Evolutionary conservation across 2,329 filamentous ascomycete species (phyloP), one percentile per base, ranked within the genome.

Genomic region (Pestalotiopsis sp.): DNA sequence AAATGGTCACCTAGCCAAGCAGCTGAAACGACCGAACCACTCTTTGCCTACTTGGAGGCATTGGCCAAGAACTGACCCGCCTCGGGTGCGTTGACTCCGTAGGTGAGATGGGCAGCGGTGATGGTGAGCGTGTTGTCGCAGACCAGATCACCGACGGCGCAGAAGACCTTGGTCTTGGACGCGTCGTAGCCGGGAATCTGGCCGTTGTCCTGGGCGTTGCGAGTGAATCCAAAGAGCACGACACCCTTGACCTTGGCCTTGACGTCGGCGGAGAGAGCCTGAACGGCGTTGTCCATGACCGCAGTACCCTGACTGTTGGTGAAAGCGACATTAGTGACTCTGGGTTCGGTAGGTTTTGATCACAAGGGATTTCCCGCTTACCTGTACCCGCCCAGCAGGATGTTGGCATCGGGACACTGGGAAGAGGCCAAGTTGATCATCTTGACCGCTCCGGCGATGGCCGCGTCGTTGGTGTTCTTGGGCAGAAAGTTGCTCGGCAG

Each of bases 81-180:
- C 20, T 66, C 72, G 1, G 14, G 58, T 7, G 73, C 70, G 59
- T 76, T 67, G 11, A 23, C 39, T 6, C 70, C 71, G 70, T 83
- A 83, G 68, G 80, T 76, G 67, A 81, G 74, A 65, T 83, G 81
- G 4, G 78, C 74, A 0, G 78, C 74, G 49, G 76, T 77, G 12
- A 82, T 77, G 36, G 72, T 74, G 12, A 83, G 74, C 1, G 73
- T 77, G 63, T 81, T 79, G 3, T 68, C 69, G 74, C 81, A 83
- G 67, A 83, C 76, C 38, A 76, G 73, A 69, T 83, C 81, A 64
- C 80, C 80, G 9, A 68, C 14, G 71, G 82, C 82, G 76, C 81
- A 83, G 75, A 82, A 82, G 71, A 82, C 78, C 56, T 80, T 77
- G 64, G 79, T 81, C 73, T 79, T 77, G 61, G 79, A 77, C 14